Evolutionary conservation across 352 stramenopile genomes (phyloP).

Genomic region (Elongisporangium prolatum): DNA sequence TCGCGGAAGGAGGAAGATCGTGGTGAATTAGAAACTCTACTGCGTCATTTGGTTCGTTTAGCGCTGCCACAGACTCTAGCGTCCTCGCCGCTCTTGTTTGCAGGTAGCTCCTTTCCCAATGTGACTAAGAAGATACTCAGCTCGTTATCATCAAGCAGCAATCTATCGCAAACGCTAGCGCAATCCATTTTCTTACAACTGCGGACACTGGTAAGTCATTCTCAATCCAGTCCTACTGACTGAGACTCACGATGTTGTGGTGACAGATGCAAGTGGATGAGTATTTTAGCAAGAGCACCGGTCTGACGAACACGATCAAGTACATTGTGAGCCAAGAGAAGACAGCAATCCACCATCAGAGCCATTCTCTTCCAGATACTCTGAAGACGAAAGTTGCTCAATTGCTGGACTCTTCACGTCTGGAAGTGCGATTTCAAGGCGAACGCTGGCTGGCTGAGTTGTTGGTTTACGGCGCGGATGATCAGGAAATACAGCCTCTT

Average conservation of each 20-base stretch:
- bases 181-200: slow-evolving; percentile 33
- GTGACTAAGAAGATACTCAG: slow-evolving; percentile 21
- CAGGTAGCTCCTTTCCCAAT: slow-evolving; percentile 4
- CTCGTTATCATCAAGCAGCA: slow-evolving; percentile 5
- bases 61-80: slow-evolving; percentile 5
- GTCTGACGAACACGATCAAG: slow-evolving; percentile 24
- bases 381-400: slow-evolving; percentile 27
- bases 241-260: too few species aligned
- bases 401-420: slow-evolving; percentile 18
- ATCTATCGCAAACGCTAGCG: slow-evolving; percentile 32
- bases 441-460: slow-evolving; percentile 55
- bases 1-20: background rate
- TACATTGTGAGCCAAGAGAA: slow-evolving; percentile 11
- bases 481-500: slow-evolving; percentile 2
- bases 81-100: slow-evolving; percentile 1
- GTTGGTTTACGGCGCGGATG: slow-evolving; percentile 18
- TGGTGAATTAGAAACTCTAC: slow-evolving; percentile 4
- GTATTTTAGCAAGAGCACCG: slow-evolving; percentile 35
- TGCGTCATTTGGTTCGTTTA: slow-evolving; percentile 4
- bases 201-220: slow-evolving; percentile 14
- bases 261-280: slow-evolving; percentile 30
- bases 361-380: slow-evolving; percentile 5
- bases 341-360: slow-evolving; percentile 2
- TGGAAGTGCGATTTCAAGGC: slow-evolving; percentile 34
- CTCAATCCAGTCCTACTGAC: too few species aligned